Evolutionary conservation across 345 rosid species (phyloP), one percentile per base, ranked within the genome.

Genomic region (Populus alba): DNA sequence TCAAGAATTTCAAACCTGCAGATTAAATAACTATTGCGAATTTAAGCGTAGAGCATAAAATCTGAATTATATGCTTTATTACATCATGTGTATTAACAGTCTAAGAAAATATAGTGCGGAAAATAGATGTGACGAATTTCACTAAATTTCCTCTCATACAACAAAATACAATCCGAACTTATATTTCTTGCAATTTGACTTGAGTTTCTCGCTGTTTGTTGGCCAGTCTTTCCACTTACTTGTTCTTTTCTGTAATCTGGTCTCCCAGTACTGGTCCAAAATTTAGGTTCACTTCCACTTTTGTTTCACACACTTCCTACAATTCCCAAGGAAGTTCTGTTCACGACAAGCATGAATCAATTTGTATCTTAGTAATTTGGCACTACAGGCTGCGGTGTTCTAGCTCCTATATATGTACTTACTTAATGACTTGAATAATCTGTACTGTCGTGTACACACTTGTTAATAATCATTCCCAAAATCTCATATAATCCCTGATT

Each of bases 271-370:
- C n/a, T n/a, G 16, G 37, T 71, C 25, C 72, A 72, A 81, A 66
- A 53, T 72, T 73, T 61, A 77, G 81, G 84, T 29, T 55, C 39
- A 43, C 6, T 20, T 69, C 76, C 77, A 71, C 51, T 25, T 41
- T 8, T 25, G 47, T 75, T 39, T 35, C 75, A 72, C 43, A 78
- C 55, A 81, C 83, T 81, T 78, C 70, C 68, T 77, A 45, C 91
- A 86, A 87, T 90, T 90, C 89, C 95, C 91, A 74, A 90, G 80
- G 86, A 80, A 82, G 87, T 86, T 87, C 57, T 84, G 72, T 76
- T 77, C 68, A 74, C 72, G 77, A 77, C 62, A 77, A 41, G 71
- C 76, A 83, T 62, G 41, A 68, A 80, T 81, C 84, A 71, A 80
- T 81, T 85, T 88, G 92, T 89, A 87, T 66, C 76, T 75, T 85